These are phyloP conservation scores for Populus hybrid DNA, from an alignment of 441 rosid genomes.

Conservation along the genomic window DNA sequence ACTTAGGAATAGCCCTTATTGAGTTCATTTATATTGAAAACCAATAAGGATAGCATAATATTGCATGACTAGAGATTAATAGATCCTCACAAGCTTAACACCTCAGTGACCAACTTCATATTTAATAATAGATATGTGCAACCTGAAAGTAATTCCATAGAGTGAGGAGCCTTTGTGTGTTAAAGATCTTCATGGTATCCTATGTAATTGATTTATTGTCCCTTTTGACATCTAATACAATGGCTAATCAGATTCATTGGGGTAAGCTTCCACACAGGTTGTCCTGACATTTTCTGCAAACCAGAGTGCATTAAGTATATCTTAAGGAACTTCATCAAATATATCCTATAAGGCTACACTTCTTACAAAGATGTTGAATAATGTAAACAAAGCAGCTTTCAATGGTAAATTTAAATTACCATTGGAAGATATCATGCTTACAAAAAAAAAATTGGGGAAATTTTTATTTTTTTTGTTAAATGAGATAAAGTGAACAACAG, in stretches of 20 bases:
- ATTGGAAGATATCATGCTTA: not conserved
- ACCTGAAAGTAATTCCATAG: not conserved
- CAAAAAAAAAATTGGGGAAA: not conserved
- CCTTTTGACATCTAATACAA: not conserved
- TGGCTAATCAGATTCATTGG: not conserved
- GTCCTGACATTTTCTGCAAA: not conserved
- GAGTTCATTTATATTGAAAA: not conserved
- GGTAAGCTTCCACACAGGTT: not conserved
- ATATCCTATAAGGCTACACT: not conserved
- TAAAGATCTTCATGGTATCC: not conserved
- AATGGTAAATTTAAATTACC: not conserved
- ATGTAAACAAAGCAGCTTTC: not conserved
- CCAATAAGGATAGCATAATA: not conserved
- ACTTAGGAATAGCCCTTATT: not conserved
- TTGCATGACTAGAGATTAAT: not conserved
- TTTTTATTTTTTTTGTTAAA: not conserved
- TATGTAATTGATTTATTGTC: not conserved
- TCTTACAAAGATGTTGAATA: not conserved
- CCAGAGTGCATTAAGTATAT: not conserved
- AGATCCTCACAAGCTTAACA: not conserved
- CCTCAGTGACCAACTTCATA: not conserved
- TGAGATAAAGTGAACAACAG: not conserved
- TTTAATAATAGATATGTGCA: not conserved
- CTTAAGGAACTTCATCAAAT: not conserved
- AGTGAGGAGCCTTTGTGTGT: not conserved